Conservation (phyloP, 345 rosid genomes). For the Atalantia buxifolia region DNA sequence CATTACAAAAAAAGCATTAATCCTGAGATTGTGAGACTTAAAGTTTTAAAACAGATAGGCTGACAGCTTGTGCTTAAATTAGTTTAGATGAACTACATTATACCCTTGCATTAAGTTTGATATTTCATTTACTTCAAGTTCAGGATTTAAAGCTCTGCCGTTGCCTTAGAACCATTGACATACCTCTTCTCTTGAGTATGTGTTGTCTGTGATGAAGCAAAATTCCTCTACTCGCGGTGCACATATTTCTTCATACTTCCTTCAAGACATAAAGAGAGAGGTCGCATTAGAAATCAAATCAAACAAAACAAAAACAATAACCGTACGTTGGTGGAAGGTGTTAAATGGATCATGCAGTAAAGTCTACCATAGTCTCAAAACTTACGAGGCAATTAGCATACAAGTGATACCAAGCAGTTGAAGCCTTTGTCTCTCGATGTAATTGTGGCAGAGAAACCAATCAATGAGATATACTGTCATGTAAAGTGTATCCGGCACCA, state of each 20-base stretch:
- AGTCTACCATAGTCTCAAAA: slow-evolving; percentile 9
- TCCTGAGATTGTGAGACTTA: background rate
- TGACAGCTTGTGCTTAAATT: background rate
- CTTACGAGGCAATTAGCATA: slow-evolving; percentile 97
- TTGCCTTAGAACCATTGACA: slow-evolving; percentile 7
- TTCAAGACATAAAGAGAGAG: slow-evolving; percentile 21
- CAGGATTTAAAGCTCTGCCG: background rate
- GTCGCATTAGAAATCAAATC: slow-evolving; percentile 10
- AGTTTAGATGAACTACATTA: background rate
- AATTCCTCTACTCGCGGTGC: slow-evolving; percentile 87
- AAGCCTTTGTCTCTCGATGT: slow-evolving; percentile 66
- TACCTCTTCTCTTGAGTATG: slow-evolving; percentile 74
- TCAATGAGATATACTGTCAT: slow-evolving; percentile 83
- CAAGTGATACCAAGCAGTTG: slow-evolving; percentile 96
- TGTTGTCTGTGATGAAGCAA: slow-evolving; percentile 91
- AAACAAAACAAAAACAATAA: slow-evolving; percentile 8
- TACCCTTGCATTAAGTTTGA: background rate
- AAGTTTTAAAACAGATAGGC: background rate
- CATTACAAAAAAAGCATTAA: background rate
- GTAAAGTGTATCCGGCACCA: slow-evolving; percentile 85
- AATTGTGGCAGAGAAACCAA: slow-evolving; percentile 66
- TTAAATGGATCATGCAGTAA: slow-evolving; percentile 11
- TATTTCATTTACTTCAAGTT: background rate
- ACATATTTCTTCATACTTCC: slow-evolving; percentile 89
- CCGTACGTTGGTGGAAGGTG: background rate